These are phyloP conservation scores for Parsonsia alboflavescens DNA, from an alignment of 257 asterid species.

Conservation along the genomic window DNA sequence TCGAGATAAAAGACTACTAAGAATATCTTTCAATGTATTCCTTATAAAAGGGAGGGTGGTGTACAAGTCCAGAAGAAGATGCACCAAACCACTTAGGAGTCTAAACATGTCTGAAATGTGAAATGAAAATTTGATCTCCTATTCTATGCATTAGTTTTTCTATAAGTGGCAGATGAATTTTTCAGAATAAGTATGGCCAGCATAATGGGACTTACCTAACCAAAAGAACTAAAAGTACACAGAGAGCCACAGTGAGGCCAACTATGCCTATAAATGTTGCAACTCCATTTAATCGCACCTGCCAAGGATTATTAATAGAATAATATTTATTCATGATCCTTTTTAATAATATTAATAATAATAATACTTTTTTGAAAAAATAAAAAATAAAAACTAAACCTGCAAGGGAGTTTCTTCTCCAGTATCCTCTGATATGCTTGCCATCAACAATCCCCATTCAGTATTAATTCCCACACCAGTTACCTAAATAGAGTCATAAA, in stretches of 20 bases:
- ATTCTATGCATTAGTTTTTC: not conserved
- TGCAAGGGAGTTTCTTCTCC: slow-evolving; percentile 98
- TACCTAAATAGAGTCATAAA: slow-evolving; percentile 38
- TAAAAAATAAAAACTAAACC: slow-evolving; percentile 33
- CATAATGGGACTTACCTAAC: slow-evolving; percentile 44
- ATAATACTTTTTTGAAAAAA: not conserved
- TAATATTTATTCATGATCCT: not conserved
- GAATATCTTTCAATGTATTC: not conserved
- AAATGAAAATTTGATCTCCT: not conserved
- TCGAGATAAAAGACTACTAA: not conserved
- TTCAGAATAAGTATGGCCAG: not conserved
- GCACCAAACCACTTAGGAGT: not conserved
- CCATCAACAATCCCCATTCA: slow-evolving; percentile 98
- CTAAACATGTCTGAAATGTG: not conserved
- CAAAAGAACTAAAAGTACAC: slow-evolving; percentile 67
- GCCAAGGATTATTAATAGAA: slow-evolving; percentile 12
- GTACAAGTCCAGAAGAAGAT: not conserved
- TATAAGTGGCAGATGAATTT: not conserved
- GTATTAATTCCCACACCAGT: slow-evolving; percentile 95
- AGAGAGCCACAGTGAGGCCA: slow-evolving; percentile 80
- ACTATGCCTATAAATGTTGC: slow-evolving; percentile 93
- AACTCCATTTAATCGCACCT: slow-evolving; percentile 96
- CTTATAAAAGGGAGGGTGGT: not conserved
- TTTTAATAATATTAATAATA: not conserved
- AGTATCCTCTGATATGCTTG: slow-evolving; percentile 91